Evolutionary conservation across 805 yeast species (phyloP).

Genomic region (Candida taoyuanica): DNA sequence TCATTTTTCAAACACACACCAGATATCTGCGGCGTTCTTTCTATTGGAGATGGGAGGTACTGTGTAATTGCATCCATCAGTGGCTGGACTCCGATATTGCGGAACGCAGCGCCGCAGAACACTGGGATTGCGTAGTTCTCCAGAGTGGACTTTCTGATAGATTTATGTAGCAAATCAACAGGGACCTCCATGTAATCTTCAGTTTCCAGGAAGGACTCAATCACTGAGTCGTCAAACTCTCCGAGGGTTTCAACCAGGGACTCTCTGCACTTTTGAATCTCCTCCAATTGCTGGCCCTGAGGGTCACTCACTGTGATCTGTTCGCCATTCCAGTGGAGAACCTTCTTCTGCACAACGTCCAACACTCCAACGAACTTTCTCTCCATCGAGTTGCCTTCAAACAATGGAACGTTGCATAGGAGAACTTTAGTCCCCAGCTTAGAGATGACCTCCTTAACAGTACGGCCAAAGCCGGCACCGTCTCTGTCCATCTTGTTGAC

Average conservation of each 20-base stretch:
- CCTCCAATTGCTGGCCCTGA: conserved; percentile 38
- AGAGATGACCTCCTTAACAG: conserved; percentile 77
- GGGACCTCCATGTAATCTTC: conserved; percentile 73
- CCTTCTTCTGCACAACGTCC: conserved; percentile 65
- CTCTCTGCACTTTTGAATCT: conserved; percentile 55
- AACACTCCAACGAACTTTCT: conserved; percentile 59
- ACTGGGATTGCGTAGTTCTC: conserved; percentile 64
- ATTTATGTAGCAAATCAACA: conserved; percentile 43
- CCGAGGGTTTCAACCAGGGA: conserved; percentile 81
- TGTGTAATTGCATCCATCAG: conserved; percentile 75
- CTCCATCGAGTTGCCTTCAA: conserved; percentile 39
- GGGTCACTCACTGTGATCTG: conserved; percentile 45
- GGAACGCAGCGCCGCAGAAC: conserved; percentile 88
- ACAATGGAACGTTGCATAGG: conserved; percentile 74
- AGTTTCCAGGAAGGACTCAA: conserved; percentile 71
- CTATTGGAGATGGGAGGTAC: conserved; percentile 79
- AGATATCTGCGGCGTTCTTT: conserved; percentile 49
- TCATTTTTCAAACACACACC: conserved; percentile 35
- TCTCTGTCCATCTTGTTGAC: conserved; percentile 95
- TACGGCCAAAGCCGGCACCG: conserved; percentile 91
- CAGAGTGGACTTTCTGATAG: conserved; percentile 63
- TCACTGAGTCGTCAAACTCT: conserved; percentile 72
- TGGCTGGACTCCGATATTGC: conserved; percentile 93
- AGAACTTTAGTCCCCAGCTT: conserved; percentile 73
- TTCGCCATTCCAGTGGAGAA: conserved; percentile 51